These are phyloP conservation scores for Aquilaria agallochum DNA, from an alignment of 441 rosid species.

Conservation along the genomic window DNA sequence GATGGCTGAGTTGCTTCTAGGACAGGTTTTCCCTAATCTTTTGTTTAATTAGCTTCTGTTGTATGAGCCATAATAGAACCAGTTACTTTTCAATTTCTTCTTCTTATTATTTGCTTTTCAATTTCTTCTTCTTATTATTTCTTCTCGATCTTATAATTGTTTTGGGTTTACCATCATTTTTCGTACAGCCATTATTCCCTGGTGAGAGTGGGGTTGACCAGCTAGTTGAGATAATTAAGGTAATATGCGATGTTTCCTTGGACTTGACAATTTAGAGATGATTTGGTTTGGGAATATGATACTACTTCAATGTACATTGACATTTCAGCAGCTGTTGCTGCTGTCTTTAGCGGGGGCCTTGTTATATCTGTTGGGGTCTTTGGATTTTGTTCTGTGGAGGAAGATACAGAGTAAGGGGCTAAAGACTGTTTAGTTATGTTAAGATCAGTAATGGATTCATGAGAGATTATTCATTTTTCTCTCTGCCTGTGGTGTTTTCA, in stretches of 20 bases:
- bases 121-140: neutral
- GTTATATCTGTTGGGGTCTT: too few relatives aligned
- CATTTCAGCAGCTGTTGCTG: too few relatives aligned
- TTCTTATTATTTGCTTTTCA: conserved; percentile 10
- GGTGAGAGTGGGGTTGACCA: conserved; percentile 98
- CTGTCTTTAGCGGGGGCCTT: too few relatives aligned
- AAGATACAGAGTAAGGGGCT: too few relatives aligned
- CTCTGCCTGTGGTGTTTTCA: too few relatives aligned
- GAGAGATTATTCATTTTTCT: too few relatives aligned
- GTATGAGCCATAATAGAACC: neutral
- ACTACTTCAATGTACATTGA: too few relatives aligned
- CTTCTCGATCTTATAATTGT: conserved; percentile 3
- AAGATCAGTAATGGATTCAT: too few relatives aligned
- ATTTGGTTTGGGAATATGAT: too few relatives aligned
- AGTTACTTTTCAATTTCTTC: neutral
- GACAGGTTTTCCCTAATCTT: conserved; percentile 50
- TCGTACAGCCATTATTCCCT: conserved; percentile 81
- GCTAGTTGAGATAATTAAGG: conserved; percentile 95
- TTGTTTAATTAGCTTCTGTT: neutral
- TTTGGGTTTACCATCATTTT: conserved; percentile 15
- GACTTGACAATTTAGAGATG: neutral
- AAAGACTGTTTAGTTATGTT: too few relatives aligned
- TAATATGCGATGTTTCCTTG: conserved; percentile 21
- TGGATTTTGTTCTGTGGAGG: too few relatives aligned
- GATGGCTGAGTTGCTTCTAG: conserved; percentile 94